phyloP scores from a whole-genome alignment of 441 rosid genomes.

The Populus hybrid region DNA sequence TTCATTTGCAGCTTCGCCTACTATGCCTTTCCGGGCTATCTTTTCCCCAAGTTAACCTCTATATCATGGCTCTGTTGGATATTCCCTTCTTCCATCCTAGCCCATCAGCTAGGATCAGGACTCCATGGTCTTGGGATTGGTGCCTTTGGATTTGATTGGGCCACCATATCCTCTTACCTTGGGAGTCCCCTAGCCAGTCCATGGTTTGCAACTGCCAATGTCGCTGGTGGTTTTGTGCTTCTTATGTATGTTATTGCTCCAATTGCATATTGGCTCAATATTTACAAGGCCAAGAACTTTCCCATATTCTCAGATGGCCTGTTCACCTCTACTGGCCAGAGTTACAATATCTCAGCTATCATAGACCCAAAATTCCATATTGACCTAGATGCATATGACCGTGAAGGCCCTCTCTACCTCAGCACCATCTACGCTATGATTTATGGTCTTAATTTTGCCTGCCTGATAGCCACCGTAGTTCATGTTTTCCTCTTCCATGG shows the following conservation, averaged over 20 bases:
- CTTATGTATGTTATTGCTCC: constrained; percentile 74
- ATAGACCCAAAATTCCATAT: constrained; percentile 71
- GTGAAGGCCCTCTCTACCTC: constrained; percentile 76
- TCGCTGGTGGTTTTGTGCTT: constrained; percentile 64
- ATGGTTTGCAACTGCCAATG: constrained; percentile 93
- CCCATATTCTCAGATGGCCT: constrained; percentile 76
- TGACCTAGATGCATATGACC: constrained; percentile 62
- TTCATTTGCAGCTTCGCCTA: constrained; percentile 75
- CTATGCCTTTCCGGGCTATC: constrained; percentile 79
- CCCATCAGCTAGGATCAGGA: constrained; percentile 92
- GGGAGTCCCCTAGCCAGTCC: constrained; percentile 99
- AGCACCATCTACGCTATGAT: constrained; percentile 75
- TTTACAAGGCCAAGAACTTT: constrained; percentile 74
- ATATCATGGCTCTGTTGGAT: constrained; percentile 92
- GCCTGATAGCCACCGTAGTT: constrained; percentile 71
- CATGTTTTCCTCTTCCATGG: constrained; percentile 86
- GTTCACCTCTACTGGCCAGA: constrained; percentile 66
- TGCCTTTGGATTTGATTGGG: constrained; percentile 79
- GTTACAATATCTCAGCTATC: constrained; percentile 70
- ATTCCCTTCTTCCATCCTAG: constrained; percentile 63
- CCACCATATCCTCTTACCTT: constrained; percentile 79
- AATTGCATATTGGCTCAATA: constrained; percentile 59
- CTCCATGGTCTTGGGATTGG: constrained; percentile 75
- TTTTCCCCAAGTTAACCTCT: constrained; percentile 63
- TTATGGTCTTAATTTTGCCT: constrained; percentile 84